A percentile compares a stretch with the other conserved stretches of the same genome.
Conservation (phyloP, 1,284 basidiomycete species). For the Cutaneotrichosporon cutaneum region DNA sequence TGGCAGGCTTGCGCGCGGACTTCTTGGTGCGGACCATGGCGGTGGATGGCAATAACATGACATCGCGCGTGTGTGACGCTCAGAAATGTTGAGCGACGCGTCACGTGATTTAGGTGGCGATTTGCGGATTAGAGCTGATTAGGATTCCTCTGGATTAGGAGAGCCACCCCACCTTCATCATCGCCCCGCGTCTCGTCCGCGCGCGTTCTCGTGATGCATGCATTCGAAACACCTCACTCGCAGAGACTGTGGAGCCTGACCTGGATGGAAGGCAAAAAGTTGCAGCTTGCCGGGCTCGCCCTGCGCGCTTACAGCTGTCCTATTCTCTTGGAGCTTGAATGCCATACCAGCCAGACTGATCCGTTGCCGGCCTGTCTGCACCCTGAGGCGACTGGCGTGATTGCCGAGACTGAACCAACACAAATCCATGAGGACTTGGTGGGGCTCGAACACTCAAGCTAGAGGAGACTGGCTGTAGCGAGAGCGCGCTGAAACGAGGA, state of each 20-base stretch:
- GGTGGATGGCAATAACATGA: neutral
- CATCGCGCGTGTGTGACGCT: neutral
- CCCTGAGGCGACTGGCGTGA: slow-evolving; percentile 35
- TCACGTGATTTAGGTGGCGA: slow-evolving; percentile 13
- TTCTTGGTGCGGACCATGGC: slow-evolving; percentile 12
- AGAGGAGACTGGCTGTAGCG: slow-evolving; percentile 44
- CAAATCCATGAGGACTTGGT: slow-evolving; percentile 43
- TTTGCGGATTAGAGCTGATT: neutral
- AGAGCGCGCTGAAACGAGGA: slow-evolving; percentile 47
- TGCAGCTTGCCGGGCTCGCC: slow-evolving; percentile 47
- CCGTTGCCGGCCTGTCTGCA: slow-evolving; percentile 50
- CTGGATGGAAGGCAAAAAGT: slow-evolving; percentile 45
- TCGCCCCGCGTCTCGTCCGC: too few relatives aligned
- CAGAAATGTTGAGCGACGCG: neutral
- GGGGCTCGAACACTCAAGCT: slow-evolving; percentile 52
- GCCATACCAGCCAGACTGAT: slow-evolving; percentile 50
- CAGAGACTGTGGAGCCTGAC: too few relatives aligned
- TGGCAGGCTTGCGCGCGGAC: slow-evolving; percentile 11
- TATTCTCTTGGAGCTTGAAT: slow-evolving; percentile 47
- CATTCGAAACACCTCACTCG: neutral
- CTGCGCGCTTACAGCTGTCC: slow-evolving; percentile 50
- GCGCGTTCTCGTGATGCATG: too few relatives aligned
- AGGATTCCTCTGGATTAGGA: neutral
- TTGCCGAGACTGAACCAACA: slow-evolving; percentile 44
- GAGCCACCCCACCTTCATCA: neutral